A percentile compares a stretch with the other conserved stretches of the same genome.
Evolutionary conservation across 352 stramenopile genomes (phyloP).

Genomic region (Phytophthora fragariae): DNA sequence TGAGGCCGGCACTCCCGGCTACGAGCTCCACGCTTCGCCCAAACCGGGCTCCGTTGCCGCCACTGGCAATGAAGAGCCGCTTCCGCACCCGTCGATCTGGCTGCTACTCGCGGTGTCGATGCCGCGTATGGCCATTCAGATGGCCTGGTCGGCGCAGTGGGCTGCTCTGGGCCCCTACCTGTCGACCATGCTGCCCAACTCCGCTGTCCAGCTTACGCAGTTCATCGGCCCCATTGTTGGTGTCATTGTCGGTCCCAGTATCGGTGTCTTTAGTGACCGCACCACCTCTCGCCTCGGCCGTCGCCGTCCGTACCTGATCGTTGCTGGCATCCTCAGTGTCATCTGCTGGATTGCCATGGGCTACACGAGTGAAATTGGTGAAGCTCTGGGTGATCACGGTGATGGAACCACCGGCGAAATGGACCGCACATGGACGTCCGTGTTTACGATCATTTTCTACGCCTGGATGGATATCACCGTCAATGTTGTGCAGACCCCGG

Average conservation of each 20-base stretch:
- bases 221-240: constrained; percentile 39
- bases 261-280: constrained; percentile 43
- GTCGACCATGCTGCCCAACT: constrained; percentile 49
- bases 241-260: constrained; percentile 34
- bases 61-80: constrained; percentile 24
- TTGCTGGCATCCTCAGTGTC: constrained; percentile 41
- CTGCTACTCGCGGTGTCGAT: constrained; percentile 34
- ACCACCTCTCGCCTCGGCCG: constrained; percentile 50
- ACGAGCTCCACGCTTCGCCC: constrained; percentile 33
- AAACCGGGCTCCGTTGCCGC: constrained; percentile 27
- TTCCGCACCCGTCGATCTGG: constrained; percentile 41
- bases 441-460: constrained; percentile 42
- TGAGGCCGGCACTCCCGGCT: constrained; percentile 33
- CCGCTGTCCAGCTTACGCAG: constrained; percentile 41
- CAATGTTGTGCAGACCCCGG: constrained; percentile 37
- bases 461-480: constrained; percentile 45
- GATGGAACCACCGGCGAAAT: constrained; percentile 3
- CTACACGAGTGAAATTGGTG: constrained; percentile 46
- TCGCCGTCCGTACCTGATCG: constrained; percentile 49
- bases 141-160: constrained; percentile 42
- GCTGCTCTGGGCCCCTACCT: constrained; percentile 54
- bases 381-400: constrained; percentile 32
- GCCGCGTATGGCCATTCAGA: constrained; percentile 42
- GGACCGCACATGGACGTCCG: constrained; percentile 35
- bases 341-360: constrained; percentile 66